Evolutionary conservation across 495 filamentous ascomycete species (phyloP).

Genomic region (Penicillium samsonianum): DNA sequence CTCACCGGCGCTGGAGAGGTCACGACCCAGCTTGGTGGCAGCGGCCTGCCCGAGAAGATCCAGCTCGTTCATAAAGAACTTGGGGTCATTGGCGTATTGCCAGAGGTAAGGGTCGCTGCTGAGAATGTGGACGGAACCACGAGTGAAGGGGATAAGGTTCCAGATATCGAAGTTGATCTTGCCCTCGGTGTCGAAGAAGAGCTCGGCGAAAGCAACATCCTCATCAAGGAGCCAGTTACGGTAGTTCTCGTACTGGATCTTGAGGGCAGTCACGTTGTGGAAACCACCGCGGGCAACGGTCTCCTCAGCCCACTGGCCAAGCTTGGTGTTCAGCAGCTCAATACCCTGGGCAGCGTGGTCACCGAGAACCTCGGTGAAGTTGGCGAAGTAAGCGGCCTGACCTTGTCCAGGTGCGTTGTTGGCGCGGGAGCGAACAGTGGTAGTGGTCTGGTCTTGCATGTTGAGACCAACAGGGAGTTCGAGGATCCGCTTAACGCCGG

Average conservation of each 20-base stretch:
- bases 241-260: conserved; percentile 32
- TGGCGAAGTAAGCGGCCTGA: conserved; percentile 32
- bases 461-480: conserved; percentile 55
- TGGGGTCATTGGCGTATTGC: conserved; percentile 50
- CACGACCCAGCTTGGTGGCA: conserved; percentile 48
- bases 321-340: conserved; percentile 25
- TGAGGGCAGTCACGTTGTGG: conserved; percentile 29
- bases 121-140: conserved; percentile 54
- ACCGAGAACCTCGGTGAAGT: conserved; percentile 30
- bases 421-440: conserved; percentile 19
- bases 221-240: conserved; percentile 31
- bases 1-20: conserved; percentile 34
- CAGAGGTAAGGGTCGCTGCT: conserved; percentile 36
- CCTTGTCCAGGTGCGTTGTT: conserved; percentile 22
- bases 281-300: conserved; percentile 32
- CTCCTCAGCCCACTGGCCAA: conserved; percentile 29
- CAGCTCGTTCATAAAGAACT: conserved; percentile 50
- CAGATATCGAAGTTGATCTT: conserved; percentile 39
- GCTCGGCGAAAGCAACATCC: conserved; percentile 30
- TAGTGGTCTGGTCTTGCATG: conserved; percentile 45
- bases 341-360: conserved; percentile 18
- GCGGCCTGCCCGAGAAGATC: conserved; percentile 53
- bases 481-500: conserved; percentile 51
- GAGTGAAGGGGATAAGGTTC: conserved; percentile 51
- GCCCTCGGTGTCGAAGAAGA: conserved; percentile 35